Evolutionary conservation across 78 protist genomes (phyloP).

Genomic region (Protostelium mycophagum): DNA sequence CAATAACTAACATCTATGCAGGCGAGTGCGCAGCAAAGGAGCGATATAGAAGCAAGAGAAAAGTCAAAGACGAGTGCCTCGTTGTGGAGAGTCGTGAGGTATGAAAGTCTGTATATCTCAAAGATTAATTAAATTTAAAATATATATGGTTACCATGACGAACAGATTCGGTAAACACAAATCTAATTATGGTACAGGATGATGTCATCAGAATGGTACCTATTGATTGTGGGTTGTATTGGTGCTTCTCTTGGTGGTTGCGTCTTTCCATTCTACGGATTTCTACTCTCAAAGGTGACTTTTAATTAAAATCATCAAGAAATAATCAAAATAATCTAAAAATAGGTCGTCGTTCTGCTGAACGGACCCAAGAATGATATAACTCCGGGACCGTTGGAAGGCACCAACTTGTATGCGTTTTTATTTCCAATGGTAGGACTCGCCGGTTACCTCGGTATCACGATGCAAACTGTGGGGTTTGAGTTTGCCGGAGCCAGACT

Average conservation of each 20-base stretch:
- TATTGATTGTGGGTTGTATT: not conserved
- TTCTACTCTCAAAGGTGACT: not conserved
- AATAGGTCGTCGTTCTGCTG: not conserved
- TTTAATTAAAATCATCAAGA: too few relatives aligned
- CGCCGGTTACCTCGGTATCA: not conserved
- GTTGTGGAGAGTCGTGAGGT: not conserved
- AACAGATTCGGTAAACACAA: too few relatives aligned
- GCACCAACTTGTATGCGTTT: not conserved
- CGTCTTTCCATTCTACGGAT: not conserved
- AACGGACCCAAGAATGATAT: not conserved
- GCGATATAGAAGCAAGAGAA: not conserved
- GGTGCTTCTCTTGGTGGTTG: not conserved
- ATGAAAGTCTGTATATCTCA: too few relatives aligned
- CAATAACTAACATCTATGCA: too few relatives aligned
- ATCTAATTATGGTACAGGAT: too few relatives aligned
- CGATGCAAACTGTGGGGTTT: not conserved
- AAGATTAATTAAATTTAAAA: too few relatives aligned
- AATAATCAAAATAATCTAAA: too few relatives aligned
- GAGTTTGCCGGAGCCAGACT: not conserved
- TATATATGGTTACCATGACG: too few relatives aligned
- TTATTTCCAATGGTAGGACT: not conserved
- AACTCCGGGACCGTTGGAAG: not conserved
- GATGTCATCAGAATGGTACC: too few relatives aligned
- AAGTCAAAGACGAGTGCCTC: too few relatives aligned
- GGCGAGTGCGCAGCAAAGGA: not conserved